These are phyloP conservation scores for Carpinus viminea DNA, from an alignment of 306 rosid species.

Conservation along the genomic window DNA sequence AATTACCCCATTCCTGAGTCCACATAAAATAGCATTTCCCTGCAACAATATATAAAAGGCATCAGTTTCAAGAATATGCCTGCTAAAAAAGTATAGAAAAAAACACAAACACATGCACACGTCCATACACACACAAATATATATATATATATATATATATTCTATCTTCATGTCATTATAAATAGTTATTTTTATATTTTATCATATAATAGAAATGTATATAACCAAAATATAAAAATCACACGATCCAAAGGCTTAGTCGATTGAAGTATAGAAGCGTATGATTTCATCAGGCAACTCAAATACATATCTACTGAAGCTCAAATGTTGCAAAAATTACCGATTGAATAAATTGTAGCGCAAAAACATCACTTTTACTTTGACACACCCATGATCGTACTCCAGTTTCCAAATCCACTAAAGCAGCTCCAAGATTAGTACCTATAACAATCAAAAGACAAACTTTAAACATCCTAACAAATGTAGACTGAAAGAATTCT, in stretches of 20 bases:
- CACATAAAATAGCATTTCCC: constrained; percentile 86
- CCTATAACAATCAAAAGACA: constrained; percentile 46
- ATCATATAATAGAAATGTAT: too few species aligned
- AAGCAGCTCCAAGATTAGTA: constrained; percentile 73
- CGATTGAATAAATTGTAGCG: constrained; percentile 73
- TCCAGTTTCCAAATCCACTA: constrained; percentile 72
- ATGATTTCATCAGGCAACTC: neutral
- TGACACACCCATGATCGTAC: constrained; percentile 63
- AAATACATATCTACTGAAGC: neutral
- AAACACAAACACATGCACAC: too few species aligned
- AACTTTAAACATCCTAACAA: neutral
- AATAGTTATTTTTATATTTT: too few species aligned
- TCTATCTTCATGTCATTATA: too few species aligned
- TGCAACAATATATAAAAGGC: constrained; percentile 32
- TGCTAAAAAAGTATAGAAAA: neutral
- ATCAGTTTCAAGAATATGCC: constrained; percentile 20
- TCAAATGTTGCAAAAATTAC: constrained; percentile 42
- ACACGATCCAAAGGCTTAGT: constrained; percentile 9
- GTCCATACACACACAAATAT: neutral
- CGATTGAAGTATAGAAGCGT: neutral
- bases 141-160: too few species aligned
- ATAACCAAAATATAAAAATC: neutral
- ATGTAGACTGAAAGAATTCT: too few species aligned
- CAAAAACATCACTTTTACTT: constrained; percentile 85
- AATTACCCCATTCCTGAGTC: constrained; percentile 92